Evolutionary conservation across 352 stramenopile species (phyloP).

Genomic region (Pythium periplocum): DNA sequence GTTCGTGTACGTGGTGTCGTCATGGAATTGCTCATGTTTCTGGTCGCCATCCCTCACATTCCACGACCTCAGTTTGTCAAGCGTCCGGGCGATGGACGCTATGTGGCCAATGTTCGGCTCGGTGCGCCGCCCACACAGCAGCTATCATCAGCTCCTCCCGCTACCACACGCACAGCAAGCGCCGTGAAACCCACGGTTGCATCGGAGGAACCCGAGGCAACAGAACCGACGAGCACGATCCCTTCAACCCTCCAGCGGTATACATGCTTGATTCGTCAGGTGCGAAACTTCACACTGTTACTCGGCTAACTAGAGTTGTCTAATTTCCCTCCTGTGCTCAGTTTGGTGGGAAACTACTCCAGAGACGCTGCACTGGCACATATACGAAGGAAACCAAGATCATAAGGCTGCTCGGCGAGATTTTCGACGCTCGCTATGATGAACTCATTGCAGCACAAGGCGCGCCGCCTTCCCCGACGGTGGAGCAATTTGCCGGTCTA

Average conservation of each 20-base stretch:
- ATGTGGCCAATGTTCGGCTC: constrained; percentile 53
- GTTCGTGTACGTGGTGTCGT: constrained; percentile 29
- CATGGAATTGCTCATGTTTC: background rate
- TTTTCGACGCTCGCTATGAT: constrained; percentile 57
- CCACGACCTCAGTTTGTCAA: constrained; percentile 35
- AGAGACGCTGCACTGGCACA: constrained; percentile 1
- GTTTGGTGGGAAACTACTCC: constrained; percentile 2
- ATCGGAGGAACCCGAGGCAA: no score
- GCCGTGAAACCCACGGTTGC: no score
- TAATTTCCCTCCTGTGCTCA: background rate
- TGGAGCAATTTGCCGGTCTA: no score
- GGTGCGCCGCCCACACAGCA: no score
- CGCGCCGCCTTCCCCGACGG: constrained; percentile 1
- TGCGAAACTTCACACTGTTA: no score
- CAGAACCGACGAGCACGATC: no score
- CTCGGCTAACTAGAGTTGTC: no score
- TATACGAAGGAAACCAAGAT: constrained; percentile 31
- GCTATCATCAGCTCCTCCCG: no score
- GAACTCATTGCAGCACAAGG: constrained; percentile 18
- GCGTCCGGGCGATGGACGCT: constrained; percentile 41
- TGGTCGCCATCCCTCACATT: background rate
- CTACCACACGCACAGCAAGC: no score
- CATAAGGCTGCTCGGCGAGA: constrained; percentile 54
- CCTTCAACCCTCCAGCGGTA: no score
- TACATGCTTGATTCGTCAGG: constrained; percentile 1